phyloP scores from a whole-genome alignment of 1,284 basidiomycete genomes.

The Ganoderma multipileum region DNA sequence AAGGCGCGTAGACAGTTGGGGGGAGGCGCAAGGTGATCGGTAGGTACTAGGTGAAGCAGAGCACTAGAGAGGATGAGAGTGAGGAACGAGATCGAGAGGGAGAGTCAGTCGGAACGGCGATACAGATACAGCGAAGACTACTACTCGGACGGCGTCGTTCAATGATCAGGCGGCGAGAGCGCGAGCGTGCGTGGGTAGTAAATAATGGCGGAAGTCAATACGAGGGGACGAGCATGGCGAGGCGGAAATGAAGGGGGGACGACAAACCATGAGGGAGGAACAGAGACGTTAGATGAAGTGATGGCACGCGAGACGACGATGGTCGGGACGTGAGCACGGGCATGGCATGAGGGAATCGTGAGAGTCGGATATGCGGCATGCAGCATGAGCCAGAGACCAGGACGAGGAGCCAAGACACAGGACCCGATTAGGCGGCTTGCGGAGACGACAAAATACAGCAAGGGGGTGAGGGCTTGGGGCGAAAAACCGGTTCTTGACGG shows the following conservation, averaged over 20 bases:
- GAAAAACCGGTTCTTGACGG: neutral
- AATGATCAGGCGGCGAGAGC: conserved; percentile 1
- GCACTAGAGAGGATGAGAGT: neutral
- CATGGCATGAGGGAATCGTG: conserved; percentile 12
- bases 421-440: conserved; percentile 9
- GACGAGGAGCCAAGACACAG: conserved; percentile 11
- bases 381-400: conserved; percentile 15
- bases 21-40: conserved; percentile 1
- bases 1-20: neutral
- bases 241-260: conserved; percentile 14
- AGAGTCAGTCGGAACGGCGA: conserved; percentile 1
- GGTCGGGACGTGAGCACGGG: conserved; percentile 9
- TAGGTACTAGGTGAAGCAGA: neutral
- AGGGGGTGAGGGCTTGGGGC: neutral
- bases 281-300: neutral
- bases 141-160: conserved; percentile 5
- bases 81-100: neutral
- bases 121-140: conserved; percentile 5
- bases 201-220: neutral
- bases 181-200: conserved; percentile 5
- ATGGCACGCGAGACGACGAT: neutral
- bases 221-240: neutral
- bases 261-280: conserved; percentile 2
- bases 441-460: neutral
- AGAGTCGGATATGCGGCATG: conserved; percentile 25